Evolutionary conservation across 805 yeast species (phyloP), one percentile per base, ranked within the genome.

Genomic region (Saccharomycopsis fermentans): DNA sequence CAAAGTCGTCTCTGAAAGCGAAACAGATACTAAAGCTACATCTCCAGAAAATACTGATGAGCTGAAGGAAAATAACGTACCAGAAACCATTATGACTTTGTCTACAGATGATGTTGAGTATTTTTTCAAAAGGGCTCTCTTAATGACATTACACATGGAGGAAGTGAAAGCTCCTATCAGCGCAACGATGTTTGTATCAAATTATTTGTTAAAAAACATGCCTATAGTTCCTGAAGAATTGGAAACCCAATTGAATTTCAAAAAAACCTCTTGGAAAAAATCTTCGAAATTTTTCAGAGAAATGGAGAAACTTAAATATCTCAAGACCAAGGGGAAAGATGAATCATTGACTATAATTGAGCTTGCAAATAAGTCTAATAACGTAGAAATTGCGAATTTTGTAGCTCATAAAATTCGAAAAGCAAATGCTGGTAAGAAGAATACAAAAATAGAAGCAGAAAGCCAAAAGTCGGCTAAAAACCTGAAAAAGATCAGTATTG

Each of bases 181-280:
- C 0, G 77, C 95, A 2, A 88, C 97, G 0, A 79, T 77, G 24
- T 86, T 92, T 69, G 83, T 91, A 77, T 79, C 94, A 0, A 79
- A 77, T 51, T 83, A 83, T 65, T 73, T 91, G 14, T 75, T 83
- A 61, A 80, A 80, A 55, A 88, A 90, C 70, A 70, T 92, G n/a
- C 95, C 96, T 0, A 76, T 80, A 0, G 78, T 86, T 57, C 54
- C 64, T 11, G 37, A 29, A 4, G 26, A 39, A 6, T 36, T 61
- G 2, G 66, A 73, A 3, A 69, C 72, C 29, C 70, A 71, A 55
- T 79, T 84, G 43, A 83, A 80, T 63, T 78, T 87, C 59, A 91
- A 90, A 70, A 86, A 82, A 66, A 83, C 96, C 0, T 81, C 90
- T 2, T 92, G 96, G 96, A 90, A 87, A 70, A 92, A 92, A 67